phyloP scores from a whole-genome alignment of 129 eudicot species.

The Smallanthus sonchifolius region DNA sequence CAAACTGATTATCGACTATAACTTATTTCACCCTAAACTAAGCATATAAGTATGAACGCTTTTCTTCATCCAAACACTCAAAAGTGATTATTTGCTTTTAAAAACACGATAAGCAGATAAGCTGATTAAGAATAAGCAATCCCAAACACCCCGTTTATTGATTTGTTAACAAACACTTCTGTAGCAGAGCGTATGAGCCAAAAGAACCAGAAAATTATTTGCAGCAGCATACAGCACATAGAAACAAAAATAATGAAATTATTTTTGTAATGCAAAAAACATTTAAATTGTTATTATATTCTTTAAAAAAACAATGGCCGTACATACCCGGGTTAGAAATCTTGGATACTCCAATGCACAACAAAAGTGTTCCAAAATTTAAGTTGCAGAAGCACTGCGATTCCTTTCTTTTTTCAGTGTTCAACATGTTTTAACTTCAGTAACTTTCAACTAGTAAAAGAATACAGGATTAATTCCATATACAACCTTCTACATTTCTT shows the following conservation, averaged over 20 bases:
- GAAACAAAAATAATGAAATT: background rate
- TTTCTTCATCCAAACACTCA: background rate
- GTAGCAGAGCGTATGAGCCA: background rate
- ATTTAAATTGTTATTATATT: background rate
- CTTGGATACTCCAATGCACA: background rate
- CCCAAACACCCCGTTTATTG: background rate
- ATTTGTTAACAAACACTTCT: background rate
- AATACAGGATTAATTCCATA: background rate
- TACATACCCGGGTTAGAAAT: background rate
- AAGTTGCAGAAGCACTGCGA: background rate
- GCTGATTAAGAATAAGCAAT: background rate
- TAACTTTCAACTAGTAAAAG: background rate
- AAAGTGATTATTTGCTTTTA: background rate
- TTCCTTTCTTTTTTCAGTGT: background rate
- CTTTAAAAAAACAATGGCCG: background rate
- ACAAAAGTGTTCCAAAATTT: background rate
- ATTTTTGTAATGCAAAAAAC: background rate
- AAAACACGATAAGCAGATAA: background rate
- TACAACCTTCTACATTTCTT: background rate
- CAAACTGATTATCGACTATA: background rate
- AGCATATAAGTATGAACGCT: background rate
- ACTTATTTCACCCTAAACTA: background rate
- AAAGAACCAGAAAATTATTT: background rate
- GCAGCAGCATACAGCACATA: background rate
- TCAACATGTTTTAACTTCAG: background rate